A percentile compares a stretch with the other conserved stretches of the same genome.
phyloP scores from a whole-genome alignment of 2,329 filamentous ascomycete genomes.

The Colletotrichum simmondsii region DNA sequence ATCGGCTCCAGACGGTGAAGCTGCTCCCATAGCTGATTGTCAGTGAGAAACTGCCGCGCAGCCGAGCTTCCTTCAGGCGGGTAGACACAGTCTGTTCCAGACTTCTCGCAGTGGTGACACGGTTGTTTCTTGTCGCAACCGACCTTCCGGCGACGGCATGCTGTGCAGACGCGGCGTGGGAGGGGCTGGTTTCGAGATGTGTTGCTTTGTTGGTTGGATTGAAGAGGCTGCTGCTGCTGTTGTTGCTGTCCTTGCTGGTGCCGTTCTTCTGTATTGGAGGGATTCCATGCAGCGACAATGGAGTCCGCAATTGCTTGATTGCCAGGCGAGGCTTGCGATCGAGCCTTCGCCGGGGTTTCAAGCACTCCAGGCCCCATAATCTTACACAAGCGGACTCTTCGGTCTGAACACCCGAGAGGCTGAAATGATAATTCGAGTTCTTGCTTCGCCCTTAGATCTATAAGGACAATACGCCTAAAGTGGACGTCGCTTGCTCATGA shows the following conservation, averaged over 20 bases:
- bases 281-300: constrained; percentile 4
- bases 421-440: too few species aligned
- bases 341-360: background rate
- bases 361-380: too few species aligned
- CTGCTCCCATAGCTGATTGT: constrained; percentile 1
- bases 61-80: background rate
- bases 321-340: background rate
- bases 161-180: background rate
- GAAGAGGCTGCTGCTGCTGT: too few species aligned
- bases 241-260: too few species aligned
- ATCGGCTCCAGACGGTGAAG: constrained; percentile 8
- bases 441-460: too few species aligned
- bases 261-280: background rate
- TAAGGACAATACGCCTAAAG: too few species aligned
- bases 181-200: background rate
- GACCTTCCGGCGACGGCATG: constrained; percentile 8
- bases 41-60: background rate
- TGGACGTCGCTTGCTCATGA: too few species aligned
- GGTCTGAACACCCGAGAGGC: too few species aligned
- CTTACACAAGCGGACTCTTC: too few species aligned
- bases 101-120: constrained; percentile 5
- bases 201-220: too few species aligned
- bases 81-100: background rate
- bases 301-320: constrained; percentile 2
- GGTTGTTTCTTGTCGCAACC: constrained; percentile 8